Base-by-base conservation (phyloP, 2,329 filamentous ascomycete species). In the Hypoxylon sp. region DNA sequence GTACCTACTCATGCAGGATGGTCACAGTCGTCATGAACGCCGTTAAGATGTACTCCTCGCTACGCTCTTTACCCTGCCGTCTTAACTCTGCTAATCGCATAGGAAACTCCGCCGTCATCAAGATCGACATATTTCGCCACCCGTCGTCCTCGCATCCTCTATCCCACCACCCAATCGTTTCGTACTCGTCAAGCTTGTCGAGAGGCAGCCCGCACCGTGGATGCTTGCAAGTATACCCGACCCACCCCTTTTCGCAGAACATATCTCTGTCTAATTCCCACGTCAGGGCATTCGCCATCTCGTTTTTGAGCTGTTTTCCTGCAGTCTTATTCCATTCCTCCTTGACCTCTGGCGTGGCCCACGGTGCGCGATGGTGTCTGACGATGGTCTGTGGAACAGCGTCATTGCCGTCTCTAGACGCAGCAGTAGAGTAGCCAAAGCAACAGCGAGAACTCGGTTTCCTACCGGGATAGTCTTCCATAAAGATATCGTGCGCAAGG, bases 11-110 rank as follows among this genome's bases (percentile, higher is more conserved):
- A 42, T 80, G 79, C 39, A 80, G 60, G 14, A 79, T 65, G 2
- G 77, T 80, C 13, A 79, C 69, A 5, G 76, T 70, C 29, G 73
- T 53, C 78, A 80, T 80, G 59, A 80, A 80, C 3, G 78, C 76
- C 1, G 78, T 79, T 1, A 77, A 62, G 13, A 80, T 55, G 51
- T 78, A 80, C 63, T 80, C 78, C 69, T 80, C 78, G 17, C 72
- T 46, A 6, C 64, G 67, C 9, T 66, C 64, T 35, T 59, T 63
- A 3, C 75, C 76, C 60, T 67, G 54, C 4, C 59, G 58, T 17
- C 76, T 69, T 37, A 80, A 58, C 35, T 75, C 74, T 3, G 67
- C 70, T 44, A 80, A 22, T 14, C 74, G 73, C 33, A 59, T 57
- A 2, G 76, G 75, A 46, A 76, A 79, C 66, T 80, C 76, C 3